Evolutionary conservation across 495 filamentous ascomycete genomes (phyloP).

Genomic region (Hyphodiscus hymeniophilus): DNA sequence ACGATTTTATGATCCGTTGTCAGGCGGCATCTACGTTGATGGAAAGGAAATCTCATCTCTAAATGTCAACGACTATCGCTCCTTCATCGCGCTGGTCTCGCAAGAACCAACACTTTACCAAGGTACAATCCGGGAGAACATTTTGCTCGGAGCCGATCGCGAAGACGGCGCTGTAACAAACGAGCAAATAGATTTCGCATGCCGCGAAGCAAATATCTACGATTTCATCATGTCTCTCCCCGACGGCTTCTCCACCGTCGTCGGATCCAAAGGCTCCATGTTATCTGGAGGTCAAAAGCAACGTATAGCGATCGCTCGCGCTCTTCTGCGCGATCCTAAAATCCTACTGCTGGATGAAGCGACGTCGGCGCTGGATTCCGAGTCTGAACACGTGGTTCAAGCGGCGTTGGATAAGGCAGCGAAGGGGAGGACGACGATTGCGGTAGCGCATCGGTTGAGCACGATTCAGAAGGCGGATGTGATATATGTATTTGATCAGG

Average conservation of each 20-base stretch:
- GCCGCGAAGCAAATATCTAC: slow-evolving; percentile 85
- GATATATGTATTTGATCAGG: slow-evolving; percentile 78
- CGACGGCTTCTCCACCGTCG: slow-evolving; percentile 67
- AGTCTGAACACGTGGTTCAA: slow-evolving; percentile 78
- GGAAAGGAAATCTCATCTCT: slow-evolving; percentile 63
- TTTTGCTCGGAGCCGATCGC: slow-evolving; percentile 58
- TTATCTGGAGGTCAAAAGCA: slow-evolving; percentile 82
- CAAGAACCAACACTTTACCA: slow-evolving; percentile 87
- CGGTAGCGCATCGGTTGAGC: slow-evolving; percentile 68
- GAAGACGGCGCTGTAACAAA: slow-evolving; percentile 59
- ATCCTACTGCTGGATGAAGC: slow-evolving; percentile 75
- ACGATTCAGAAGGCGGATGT: slow-evolving; percentile 78
- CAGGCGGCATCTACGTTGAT: slow-evolving; percentile 66
- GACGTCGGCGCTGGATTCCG: slow-evolving; percentile 72
- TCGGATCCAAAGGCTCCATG: slow-evolving; percentile 70
- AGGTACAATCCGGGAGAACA: slow-evolving; percentile 76
- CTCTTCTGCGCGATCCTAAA: slow-evolving; percentile 68
- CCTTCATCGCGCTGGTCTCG: slow-evolving; percentile 68
- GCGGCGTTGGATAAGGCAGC: slow-evolving; percentile 69
- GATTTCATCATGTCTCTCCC: slow-evolving; percentile 76
- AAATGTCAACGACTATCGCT: slow-evolving; percentile 74
- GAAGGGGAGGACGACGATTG: slow-evolving; percentile 67
- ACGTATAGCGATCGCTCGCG: slow-evolving; percentile 73
- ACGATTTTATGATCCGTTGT: slow-evolving; percentile 74
- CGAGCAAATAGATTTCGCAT: slow-evolving; percentile 65